Percentiles rank a stretch among this genome's conserved stretches.
These are phyloP conservation scores for Phytopythium litorale DNA, from an alignment of 352 stramenopile species.

Conservation along the genomic window DNA sequence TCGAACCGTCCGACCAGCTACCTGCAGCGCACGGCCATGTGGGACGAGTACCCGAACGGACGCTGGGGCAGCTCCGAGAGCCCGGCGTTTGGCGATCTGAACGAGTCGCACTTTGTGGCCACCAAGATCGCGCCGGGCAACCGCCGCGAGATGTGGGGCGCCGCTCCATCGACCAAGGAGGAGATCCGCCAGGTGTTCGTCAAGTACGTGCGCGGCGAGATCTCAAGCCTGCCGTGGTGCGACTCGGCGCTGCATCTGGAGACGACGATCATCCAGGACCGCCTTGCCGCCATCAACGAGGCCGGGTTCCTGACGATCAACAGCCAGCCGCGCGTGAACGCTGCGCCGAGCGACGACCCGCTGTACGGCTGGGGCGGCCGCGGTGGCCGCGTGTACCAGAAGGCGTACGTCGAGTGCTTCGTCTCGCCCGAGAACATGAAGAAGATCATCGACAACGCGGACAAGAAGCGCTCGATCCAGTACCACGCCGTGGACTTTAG, in stretches of 20 bases:
- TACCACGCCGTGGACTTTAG: conserved; percentile 90
- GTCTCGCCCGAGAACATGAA: conserved; percentile 92
- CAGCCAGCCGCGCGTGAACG: conserved; percentile 91
- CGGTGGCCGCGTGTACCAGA: conserved; percentile 97
- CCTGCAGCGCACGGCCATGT: conserved; percentile 95
- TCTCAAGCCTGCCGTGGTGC: conserved; percentile 97
- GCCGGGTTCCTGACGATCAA: conserved; percentile 97
- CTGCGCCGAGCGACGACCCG: conserved; percentile 84
- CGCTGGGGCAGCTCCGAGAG: conserved; percentile 95
- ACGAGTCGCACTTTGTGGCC: conserved; percentile 94
- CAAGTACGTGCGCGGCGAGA: conserved; percentile 94
- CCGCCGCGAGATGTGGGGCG: conserved; percentile 94
- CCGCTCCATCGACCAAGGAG: conserved; percentile 78
- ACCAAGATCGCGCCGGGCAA: conserved; percentile 51
- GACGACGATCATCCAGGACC: conserved; percentile 85
- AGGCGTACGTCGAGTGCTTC: conserved; percentile 99
- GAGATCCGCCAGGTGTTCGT: conserved; percentile 97
- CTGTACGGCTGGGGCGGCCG: conserved; percentile 96
- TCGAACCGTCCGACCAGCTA: conserved; percentile 98
- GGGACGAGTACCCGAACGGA: conserved; percentile 97
- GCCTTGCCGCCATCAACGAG: conserved; percentile 71
- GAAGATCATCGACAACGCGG: conserved; percentile 85
- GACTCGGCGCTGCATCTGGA: conserved; percentile 94
- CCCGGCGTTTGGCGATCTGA: conserved; percentile 95
- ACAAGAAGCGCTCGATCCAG: conserved; percentile 80